Base-by-base conservation (phyloP, 305 asterid genomes). In the Coffea humblotiana region DNA sequence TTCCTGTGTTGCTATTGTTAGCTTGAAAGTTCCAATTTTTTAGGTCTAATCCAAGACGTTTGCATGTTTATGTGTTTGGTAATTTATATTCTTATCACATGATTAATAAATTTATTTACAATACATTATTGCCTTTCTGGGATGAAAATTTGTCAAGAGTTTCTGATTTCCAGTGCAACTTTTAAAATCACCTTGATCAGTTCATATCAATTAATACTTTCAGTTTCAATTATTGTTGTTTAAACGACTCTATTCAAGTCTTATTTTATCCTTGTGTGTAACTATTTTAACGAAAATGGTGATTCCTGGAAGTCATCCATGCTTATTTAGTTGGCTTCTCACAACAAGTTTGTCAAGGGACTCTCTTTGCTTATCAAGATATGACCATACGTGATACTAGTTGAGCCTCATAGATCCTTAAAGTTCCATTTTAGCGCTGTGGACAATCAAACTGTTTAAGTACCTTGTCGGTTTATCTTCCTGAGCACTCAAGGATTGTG, bases 71-170 rank as follows among this genome's bases (percentile, higher is more conserved):
- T 6, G 25, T 29, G 52, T 37, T 61, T 64, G 47, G 45, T 76
- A 35, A 48, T 9, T 67, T 40, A 14, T 73, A 32, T 27, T 49
- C 58, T 11, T 60, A 65, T 49, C 35, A 15, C 15, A 16, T n/a
- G 71, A 48, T 64, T 78, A 56, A 21, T 78, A 69, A 47, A 78
- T 78, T 23, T n/a, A 35, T 29, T 60, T 54, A 51, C 14, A 21
- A 8, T 71, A 14, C 35, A 69, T 51, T 12, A 11, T 75, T 60
- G 35, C 12, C 61, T 75, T 74, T 19, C 78, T 56, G 43, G 43
- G 52, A 69, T 68, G 81, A 71, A 52, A 69, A 52, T 37, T 71
- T 75, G 56, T 35, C 6, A 61, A 32, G n/a, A 68, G 61, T 43
- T 48, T 77, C 43, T 65, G 65, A 69, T 68, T 76, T 76, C 61